Base-by-base conservation (phyloP, 73 alveolate species). In the Paramecium octaurelia region DNA sequence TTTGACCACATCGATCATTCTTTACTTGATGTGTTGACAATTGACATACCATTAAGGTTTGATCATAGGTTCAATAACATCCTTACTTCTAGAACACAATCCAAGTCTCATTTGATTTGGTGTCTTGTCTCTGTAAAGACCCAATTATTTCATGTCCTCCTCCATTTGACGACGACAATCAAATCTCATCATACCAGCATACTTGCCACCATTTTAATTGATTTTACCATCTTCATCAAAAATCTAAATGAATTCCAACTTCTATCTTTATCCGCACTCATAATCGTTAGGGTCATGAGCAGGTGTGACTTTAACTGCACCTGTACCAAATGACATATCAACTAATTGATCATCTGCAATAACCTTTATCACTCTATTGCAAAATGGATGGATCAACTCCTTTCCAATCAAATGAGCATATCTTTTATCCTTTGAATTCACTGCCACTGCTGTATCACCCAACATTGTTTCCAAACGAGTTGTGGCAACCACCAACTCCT, bases 251-350 rank as follows among this genome's bases (percentile, higher is more conserved):
- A 93, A 75, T 70, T 94, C 95, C 70, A 99, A 94, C 42, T 96
- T 94, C 93, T 99, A 96, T 58, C 99, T 93, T 92, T 92, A 94
- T 57, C 99, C 99, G 92, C 99, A 97, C 87, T 96, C 98, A 93
- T 93, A 99, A 95, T 99, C 99, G 96, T 98, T 99, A 70, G 98
- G 99, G 92, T 99, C 99, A 93, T 99, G 99, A 38, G 99, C 99
- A 4, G 99, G 99, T 44, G 99, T 99, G 71, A 99, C 96, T 94
- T 99, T 99, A 86, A 99, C 99, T 10, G 99, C 99, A 35, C 99
- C 99, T 16, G 99, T 98, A 58, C 99, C 99, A 90, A 97, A 99
- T 93, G 94, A 86, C 99, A 96, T 98, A 93, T 98, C 99, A 58
- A 98, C 99, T 23, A 98, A 92, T 54, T 94, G 93, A 43, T 84